Evolutionary conservation across 208 protist genomes (phyloP).

Genomic region (Porcisia deanei): DNA sequence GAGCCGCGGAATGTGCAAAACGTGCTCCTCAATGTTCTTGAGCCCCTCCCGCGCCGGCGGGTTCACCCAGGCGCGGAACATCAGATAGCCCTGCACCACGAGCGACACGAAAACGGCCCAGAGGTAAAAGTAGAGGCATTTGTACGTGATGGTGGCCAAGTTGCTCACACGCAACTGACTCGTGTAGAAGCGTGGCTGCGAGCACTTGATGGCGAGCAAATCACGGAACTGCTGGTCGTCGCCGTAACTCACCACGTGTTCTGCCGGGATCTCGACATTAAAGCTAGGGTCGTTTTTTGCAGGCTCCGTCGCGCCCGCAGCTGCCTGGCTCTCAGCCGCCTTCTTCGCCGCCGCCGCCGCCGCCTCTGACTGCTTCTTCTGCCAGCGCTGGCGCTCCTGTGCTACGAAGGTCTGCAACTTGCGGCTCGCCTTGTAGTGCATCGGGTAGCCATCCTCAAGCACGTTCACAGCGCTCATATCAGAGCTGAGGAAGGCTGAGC

Average conservation of each 20-base stretch:
- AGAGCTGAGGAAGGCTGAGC: conserved; percentile 49
- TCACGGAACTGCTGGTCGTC: conserved; percentile 81
- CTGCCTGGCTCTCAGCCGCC: conserved; percentile 4
- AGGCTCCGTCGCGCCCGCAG: conserved; percentile 13
- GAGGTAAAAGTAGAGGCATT: conserved; percentile 83
- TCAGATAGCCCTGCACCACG: conserved; percentile 77
- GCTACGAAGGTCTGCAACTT: conserved; percentile 73
- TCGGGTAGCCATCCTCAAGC: conserved; percentile 87
- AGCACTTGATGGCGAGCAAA: conserved; percentile 79
- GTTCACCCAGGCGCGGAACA: conserved; percentile 88
- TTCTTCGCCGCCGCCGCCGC: conserved; percentile 25
- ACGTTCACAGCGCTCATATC: conserved; percentile 78
- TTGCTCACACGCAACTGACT: conserved; percentile 70
- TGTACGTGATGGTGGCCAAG: conserved; percentile 67
- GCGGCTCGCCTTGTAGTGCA: conserved; percentile 81
- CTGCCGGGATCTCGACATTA: conserved; percentile 23
- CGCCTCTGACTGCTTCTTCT: conserved; percentile 37
- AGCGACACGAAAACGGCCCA: conserved; percentile 78
- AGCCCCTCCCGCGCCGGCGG: conserved; percentile 77
- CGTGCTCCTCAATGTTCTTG: conserved; percentile 78
- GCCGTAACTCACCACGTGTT: conserved; percentile 40
- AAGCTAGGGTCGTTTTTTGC: conserved; percentile 4
- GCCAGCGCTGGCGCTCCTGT: conserved; percentile 59
- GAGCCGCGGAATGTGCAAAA: conserved; percentile 83
- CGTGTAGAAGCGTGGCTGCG: conserved; percentile 73